Base-by-base conservation (phyloP, 78 protist genomes). In the Speleostelium caveatum region DNA sequence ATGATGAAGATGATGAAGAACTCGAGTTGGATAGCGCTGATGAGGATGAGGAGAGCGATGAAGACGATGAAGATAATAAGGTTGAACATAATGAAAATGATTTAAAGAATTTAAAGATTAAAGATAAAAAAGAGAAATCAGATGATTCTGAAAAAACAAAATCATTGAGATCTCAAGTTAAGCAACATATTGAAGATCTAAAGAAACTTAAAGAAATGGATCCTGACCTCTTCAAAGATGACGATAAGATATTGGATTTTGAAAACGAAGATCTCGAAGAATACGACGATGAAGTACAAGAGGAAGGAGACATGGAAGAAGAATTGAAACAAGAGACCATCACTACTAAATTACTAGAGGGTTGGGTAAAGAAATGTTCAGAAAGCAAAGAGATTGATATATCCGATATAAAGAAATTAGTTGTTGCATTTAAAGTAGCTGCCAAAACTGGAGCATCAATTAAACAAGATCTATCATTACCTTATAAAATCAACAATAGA, bases 341-440 rank as follows among this genome's bases (percentile, higher is more conserved):
- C 19, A 93, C 95, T 36, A 51, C 62, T 58, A 76, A 67, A 33
- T 45, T 75, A 10, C 53, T 93, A 26, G 93, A 85, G 24, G 33
- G 72, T 39, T 74, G 80, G 92, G 5, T 88, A 39, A 10, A 1
- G 1, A 62, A 69, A 33, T 32, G 68, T 17, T n/a, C 35, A 88
- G 19, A 77, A 62, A 32, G n/a, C 53, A 2, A 32, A 51, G 6
- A 62, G 59, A 28, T 3, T n/a, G n/a, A n/a, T n/a, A n/a, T 75
- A 17, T 36, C 69, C 56, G 63, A 26, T 67, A 30, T 83, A 3
- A 92, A 75, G 38, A 72, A 65, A 28, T 30, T 93, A 28, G 45
- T 94, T 53, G 19, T 65, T 16, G 95, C 96, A 42, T 94, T 94
- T 92, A 78, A 68, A 58, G 17, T 86, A 2, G 96, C 93, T 2